A percentile compares a stretch with the other conserved stretches of the same genome.
Evolutionary conservation across 2,329 filamentous ascomycete genomes (phyloP).

Genomic region (Arachnopeziza araneosa): DNA sequence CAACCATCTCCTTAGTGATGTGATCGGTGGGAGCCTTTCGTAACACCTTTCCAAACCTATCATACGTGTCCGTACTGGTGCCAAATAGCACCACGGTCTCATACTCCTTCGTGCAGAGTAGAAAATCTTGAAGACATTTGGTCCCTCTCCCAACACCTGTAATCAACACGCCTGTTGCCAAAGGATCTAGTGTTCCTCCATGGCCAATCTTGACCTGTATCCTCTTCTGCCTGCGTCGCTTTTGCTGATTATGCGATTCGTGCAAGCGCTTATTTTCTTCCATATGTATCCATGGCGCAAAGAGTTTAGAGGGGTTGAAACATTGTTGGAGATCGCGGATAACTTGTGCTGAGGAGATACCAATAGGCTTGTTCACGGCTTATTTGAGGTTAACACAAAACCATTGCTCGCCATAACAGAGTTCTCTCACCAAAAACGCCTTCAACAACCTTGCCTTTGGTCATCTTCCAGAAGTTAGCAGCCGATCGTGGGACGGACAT

Average conservation of each 20-base stretch:
- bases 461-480: constrained; percentile 22
- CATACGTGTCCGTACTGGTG: constrained; percentile 88
- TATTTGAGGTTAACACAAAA: neutral
- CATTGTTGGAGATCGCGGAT: constrained; percentile 80
- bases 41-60: constrained; percentile 77
- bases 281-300: constrained; percentile 68
- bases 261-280: constrained; percentile 51
- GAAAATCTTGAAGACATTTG: constrained; percentile 72
- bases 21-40: constrained; percentile 70
- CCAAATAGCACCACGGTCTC: constrained; percentile 87
- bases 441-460: constrained; percentile 46
- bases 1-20: constrained; percentile 69
- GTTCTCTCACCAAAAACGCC: constrained; percentile 52
- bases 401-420: constrained; percentile 5
- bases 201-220: constrained; percentile 90
- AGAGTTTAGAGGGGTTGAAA: constrained; percentile 76
- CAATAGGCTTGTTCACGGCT: constrained; percentile 92
- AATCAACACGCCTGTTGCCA: constrained; percentile 90
- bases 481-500: neutral
- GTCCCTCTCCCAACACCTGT: constrained; percentile 83
- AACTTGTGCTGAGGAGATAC: constrained; percentile 82
- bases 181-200: constrained; percentile 88
- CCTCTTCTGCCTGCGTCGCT: constrained; percentile 52
- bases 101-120: constrained; percentile 89
- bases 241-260: constrained; percentile 54